phyloP scores from a whole-genome alignment of 2,329 filamentous ascomycete genomes.

The Alternaria dauci region DNA sequence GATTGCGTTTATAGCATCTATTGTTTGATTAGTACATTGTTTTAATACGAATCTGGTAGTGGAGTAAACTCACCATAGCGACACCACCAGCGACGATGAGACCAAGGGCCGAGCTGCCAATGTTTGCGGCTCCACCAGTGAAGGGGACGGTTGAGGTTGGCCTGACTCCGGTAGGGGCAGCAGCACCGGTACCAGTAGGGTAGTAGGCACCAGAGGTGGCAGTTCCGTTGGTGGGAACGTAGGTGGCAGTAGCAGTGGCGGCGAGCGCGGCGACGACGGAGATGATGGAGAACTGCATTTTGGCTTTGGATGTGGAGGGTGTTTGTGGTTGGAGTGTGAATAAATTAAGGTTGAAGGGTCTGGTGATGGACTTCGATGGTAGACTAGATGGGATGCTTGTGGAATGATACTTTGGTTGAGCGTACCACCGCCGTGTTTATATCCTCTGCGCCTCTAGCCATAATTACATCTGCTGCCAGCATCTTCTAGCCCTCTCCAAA shows the following conservation, averaged over 20 bases:
- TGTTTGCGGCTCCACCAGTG: conserved; percentile 36
- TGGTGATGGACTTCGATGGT: not conserved
- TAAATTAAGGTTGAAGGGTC: not conserved
- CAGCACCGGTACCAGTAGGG: conserved; percentile 38
- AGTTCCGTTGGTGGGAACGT: conserved; percentile 37
- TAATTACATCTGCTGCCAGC: conserved; percentile 4
- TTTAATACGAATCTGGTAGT: not conserved
- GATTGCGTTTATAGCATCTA: conserved; percentile 21
- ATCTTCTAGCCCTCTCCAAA: conserved; percentile 8
- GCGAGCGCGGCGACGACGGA: conserved; percentile 36
- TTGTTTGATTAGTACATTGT: not conserved
- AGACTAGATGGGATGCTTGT: conserved; percentile 1
- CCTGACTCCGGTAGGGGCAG: conserved; percentile 22
- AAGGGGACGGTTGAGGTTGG: conserved; percentile 35
- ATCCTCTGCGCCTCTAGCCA: conserved; percentile 6
- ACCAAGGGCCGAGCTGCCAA: conserved; percentile 40
- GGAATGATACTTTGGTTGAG: not conserved
- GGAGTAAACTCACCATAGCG: conserved; percentile 35
- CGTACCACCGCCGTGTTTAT: conserved; percentile 13
- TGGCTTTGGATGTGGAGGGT: conserved; percentile 18
- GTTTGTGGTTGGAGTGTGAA: not conserved
- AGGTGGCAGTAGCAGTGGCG: conserved; percentile 38
- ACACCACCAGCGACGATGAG: conserved; percentile 43
- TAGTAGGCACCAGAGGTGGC: conserved; percentile 27
- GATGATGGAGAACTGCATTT: conserved; percentile 46